Evolutionary conservation across 2,329 filamentous ascomycete species (phyloP).

Genomic region (Thelonectria blattea): DNA sequence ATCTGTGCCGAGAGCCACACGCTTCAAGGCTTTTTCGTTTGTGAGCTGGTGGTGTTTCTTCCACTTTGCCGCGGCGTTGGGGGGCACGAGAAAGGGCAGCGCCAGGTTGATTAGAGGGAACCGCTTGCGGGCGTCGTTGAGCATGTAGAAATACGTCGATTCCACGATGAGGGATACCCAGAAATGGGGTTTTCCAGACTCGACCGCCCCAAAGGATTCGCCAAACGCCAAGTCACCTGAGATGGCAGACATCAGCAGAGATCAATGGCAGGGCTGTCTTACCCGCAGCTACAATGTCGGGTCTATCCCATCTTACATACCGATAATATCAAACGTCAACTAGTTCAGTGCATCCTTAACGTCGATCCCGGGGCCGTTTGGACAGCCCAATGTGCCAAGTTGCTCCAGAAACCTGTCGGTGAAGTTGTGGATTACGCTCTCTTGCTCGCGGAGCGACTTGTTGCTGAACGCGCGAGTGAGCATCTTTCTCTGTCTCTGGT

Average conservation of each 20-base stretch:
- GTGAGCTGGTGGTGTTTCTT: slow-evolving; percentile 6
- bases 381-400: slow-evolving; percentile 1
- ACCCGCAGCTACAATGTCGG: no score
- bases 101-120: slow-evolving; percentile 7
- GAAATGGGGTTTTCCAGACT: slow-evolving; percentile 2
- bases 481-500: slow-evolving; percentile 14
- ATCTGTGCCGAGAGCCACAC: slow-evolving; percentile 6
- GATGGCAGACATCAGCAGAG: not conserved
- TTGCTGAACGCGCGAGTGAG: slow-evolving; percentile 24
- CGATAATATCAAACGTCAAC: slow-evolving; percentile 26
- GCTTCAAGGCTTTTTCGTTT: slow-evolving; percentile 5
- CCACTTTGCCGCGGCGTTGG: not conserved
- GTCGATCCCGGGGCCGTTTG: not conserved
- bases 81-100: slow-evolving; percentile 13
- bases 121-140: slow-evolving; percentile 8
- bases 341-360: slow-evolving; percentile 19
- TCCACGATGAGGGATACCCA: slow-evolving; percentile 17
- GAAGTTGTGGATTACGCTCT: slow-evolving; percentile 11
- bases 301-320: no score
- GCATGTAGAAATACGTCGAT: not conserved
- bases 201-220: slow-evolving; percentile 23
- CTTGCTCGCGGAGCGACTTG: slow-evolving; percentile 14
- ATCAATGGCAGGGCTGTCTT: no score
- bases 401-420: slow-evolving; percentile 6
- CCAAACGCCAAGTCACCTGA: slow-evolving; percentile 23